Evolutionary conservation across 2,329 filamentous ascomycete species (phyloP).

Genomic region (Calonectria montana): DNA sequence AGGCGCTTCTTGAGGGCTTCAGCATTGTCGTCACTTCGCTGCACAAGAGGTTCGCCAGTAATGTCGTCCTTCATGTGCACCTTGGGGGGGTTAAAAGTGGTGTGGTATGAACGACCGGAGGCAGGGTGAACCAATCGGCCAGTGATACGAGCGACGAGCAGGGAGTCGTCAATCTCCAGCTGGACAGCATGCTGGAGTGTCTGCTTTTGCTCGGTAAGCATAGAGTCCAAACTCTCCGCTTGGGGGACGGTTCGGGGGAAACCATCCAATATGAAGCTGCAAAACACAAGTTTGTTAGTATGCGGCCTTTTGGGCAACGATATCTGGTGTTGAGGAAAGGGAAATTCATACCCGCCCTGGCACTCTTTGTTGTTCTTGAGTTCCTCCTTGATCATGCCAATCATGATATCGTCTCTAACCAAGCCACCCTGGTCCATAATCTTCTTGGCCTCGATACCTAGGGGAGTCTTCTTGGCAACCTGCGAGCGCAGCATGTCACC

Average conservation of each 20-base stretch:
- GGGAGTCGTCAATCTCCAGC: constrained; percentile 94
- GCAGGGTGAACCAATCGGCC: constrained; percentile 96
- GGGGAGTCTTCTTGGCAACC: constrained; percentile 94
- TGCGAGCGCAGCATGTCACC: constrained; percentile 99
- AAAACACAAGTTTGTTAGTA: constrained; percentile 33
- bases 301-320: constrained; percentile 25
- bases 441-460: constrained; percentile 98
- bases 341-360: constrained; percentile 83
- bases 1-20: constrained; percentile 96
- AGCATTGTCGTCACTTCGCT: constrained; percentile 97
- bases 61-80: constrained; percentile 93
- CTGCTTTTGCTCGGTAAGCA: constrained; percentile 83
- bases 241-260: constrained; percentile 98
- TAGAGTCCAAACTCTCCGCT: constrained; percentile 92
- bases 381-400: constrained; percentile 99
- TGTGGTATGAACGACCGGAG: constrained; percentile 97
- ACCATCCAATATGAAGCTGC: constrained; percentile 96
- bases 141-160: constrained; percentile 95
- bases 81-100: constrained; percentile 98
- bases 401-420: constrained; percentile 98
- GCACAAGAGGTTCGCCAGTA: constrained; percentile 95
- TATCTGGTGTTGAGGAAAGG: not conserved
- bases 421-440: constrained; percentile 99
- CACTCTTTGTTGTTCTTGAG: constrained; percentile 94
- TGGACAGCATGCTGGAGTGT: constrained; percentile 95